Evolutionary conservation across 139 green algal species (phyloP), one percentile per base, ranked within the genome.

Genomic region (Astrephomene gubernaculifera): DNA sequence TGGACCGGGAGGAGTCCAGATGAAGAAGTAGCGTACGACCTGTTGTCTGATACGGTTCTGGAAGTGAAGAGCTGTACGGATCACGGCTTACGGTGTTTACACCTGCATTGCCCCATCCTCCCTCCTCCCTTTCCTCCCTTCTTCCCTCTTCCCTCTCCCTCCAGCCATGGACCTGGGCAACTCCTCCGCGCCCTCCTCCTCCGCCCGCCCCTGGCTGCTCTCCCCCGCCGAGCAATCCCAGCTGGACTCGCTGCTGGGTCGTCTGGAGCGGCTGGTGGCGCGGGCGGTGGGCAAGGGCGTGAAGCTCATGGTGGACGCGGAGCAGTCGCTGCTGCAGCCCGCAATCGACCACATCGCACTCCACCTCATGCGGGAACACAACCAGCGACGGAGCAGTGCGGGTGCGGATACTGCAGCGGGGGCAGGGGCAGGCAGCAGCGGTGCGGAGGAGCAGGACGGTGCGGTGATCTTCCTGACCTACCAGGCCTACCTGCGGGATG

Each of bases 401-500:
- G 31, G 65, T 12, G 24, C 57, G 21, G 24, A 7, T 29, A 12
- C 21, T 21, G 57, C 7, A 29, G 31, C 19, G 57, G 8, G 1
- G 19, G 19, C 19, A 24, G 57, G 21, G n/a, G 53, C 68, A 21
- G 68, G 3, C 12, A 1, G 2, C n/a, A 33, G 41, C 12, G 29
- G 43, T 6, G 38, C 38, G 22, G 17, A 3, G 8, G 53, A 9
- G 22, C 39, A 24, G 14, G 73, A 21, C 4, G 75, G 60, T 25
- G 75, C 57, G 33, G 39, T 71, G 25, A 54, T 97, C 19, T 95
- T 91, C 85, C 96, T 95, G 89, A 98, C 95, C 9, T 97, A 96
- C 85, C 94, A 97, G 91, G 87, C 91, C 57, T 98, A 98, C 89
- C 92, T 98, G 57, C 93, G 92, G 85, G 94, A 96, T 91, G 88